Evolutionary conservation across 176 grass and related monocot species (phyloP).

Genomic region (Guadua angustifolia): DNA sequence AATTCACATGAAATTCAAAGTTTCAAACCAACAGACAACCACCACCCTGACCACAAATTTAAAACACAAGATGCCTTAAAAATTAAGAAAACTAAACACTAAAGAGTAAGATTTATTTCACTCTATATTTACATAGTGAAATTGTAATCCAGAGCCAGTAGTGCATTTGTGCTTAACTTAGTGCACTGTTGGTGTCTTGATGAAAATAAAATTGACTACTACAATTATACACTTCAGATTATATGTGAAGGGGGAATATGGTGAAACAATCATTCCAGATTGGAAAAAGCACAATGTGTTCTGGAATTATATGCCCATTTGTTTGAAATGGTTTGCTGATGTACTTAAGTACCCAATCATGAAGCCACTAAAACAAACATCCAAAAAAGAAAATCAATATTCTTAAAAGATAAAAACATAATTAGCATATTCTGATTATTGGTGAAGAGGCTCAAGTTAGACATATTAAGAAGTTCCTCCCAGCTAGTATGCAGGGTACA

Average conservation of each 20-base stretch:
- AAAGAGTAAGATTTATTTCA: constrained; percentile 15
- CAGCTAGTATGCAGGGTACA: background rate
- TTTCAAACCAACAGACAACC: background rate
- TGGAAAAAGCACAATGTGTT: constrained; percentile 1
- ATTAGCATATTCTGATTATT: constrained; percentile 4
- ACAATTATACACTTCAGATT: background rate
- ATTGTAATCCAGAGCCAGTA: background rate
- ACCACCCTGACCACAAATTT: background rate
- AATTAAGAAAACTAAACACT: constrained; percentile 33
- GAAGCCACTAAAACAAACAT: constrained; percentile 15
- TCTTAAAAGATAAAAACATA: background rate
- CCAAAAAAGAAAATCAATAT: background rate
- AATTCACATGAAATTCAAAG: background rate
- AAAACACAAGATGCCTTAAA: background rate
- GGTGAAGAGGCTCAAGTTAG: background rate
- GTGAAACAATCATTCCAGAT: background rate
- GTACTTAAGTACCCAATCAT: background rate
- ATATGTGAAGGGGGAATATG: background rate
- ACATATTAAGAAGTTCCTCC: background rate
- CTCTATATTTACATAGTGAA: background rate
- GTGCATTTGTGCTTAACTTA: background rate
- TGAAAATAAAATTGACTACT: constrained; percentile 16
- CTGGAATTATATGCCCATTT: background rate
- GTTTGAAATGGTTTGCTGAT: background rate
- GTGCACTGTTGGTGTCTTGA: background rate